These are phyloP conservation scores for Talaromyces sp. DNA, from an alignment of 2,329 filamentous ascomycete species.

Conservation along the genomic window DNA sequence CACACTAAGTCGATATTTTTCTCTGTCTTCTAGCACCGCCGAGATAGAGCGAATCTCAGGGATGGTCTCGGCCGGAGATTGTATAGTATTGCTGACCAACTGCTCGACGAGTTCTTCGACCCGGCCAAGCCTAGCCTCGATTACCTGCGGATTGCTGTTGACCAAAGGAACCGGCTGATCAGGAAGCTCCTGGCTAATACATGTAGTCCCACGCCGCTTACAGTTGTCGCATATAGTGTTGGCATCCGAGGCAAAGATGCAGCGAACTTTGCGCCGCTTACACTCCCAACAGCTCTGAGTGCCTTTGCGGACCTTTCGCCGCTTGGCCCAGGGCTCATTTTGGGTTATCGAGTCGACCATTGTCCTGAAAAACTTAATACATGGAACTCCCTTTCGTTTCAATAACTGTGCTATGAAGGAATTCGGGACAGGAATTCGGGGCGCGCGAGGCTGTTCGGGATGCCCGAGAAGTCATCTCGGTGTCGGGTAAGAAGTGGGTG, in stretches of 20 bases:
- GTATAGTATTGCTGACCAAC: slow-evolving; percentile 30
- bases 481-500: background rate
- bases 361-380: background rate
- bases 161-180: slow-evolving; percentile 25
- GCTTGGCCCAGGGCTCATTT: background rate
- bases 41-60: background rate
- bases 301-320: slow-evolving; percentile 29
- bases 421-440: background rate
- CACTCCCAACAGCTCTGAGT: slow-evolving; percentile 25
- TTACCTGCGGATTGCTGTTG: slow-evolving; percentile 14
- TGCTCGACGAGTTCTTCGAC: slow-evolving; percentile 26
- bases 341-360: background rate
- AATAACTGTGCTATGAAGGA: background rate
- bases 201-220: slow-evolving; percentile 21
- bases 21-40: background rate
- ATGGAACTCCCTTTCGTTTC: background rate
- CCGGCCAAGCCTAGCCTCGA: slow-evolving; percentile 14
- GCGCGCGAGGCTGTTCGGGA: too few species aligned
- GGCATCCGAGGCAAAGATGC: slow-evolving; percentile 20
- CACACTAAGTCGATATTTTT: background rate
- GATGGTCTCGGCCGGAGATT: background rate
- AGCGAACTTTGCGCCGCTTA: slow-evolving; percentile 26
- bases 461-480: background rate
- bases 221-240: slow-evolving; percentile 24
- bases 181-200: slow-evolving; percentile 47